Percentiles rank a stretch among this genome's conserved stretches.
Evolutionary conservation across 2,329 filamentous ascomycete species (phyloP).

Genomic region (Scopulariopsis brevicaulis): DNA sequence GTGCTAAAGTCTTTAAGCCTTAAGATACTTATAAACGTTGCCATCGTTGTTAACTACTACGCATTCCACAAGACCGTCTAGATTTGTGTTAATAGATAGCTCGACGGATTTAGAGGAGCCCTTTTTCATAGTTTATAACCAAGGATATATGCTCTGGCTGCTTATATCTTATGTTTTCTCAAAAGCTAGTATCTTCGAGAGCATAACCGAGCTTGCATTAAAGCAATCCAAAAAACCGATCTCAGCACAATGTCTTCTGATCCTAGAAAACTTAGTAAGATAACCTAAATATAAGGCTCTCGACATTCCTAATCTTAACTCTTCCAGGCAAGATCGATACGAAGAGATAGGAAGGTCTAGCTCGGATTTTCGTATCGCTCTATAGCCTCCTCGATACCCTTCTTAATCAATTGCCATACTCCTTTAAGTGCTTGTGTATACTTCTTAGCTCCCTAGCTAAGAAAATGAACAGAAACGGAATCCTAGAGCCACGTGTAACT

Average conservation of each 20-base stretch:
- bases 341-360: background rate
- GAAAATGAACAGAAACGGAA: constrained; percentile 1
- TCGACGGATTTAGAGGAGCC: background rate
- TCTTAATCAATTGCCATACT: constrained; percentile 3
- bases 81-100: constrained; percentile 8
- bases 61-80: constrained; percentile 14
- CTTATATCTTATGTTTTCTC: constrained; percentile 11
- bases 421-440: constrained; percentile 8
- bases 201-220: constrained; percentile 6
- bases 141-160: constrained; percentile 5
- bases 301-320: background rate
- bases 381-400: background rate
- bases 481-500: background rate
- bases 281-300: background rate
- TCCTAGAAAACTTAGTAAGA: constrained; percentile 1
- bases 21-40: constrained; percentile 14
- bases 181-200: background rate
- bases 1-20: constrained; percentile 11
- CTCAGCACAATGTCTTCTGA: background rate
- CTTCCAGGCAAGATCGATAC: background rate
- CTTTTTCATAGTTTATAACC: constrained; percentile 1
- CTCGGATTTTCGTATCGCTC: background rate
- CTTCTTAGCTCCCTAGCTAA: constrained; percentile 10
- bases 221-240: constrained; percentile 5
- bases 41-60: constrained; percentile 18